A percentile compares a stretch with the other conserved stretches of the same genome.
These are phyloP conservation scores for Sphaerosporella brunnea DNA, from an alignment of 495 filamentous ascomycete species.

Conservation along the genomic window DNA sequence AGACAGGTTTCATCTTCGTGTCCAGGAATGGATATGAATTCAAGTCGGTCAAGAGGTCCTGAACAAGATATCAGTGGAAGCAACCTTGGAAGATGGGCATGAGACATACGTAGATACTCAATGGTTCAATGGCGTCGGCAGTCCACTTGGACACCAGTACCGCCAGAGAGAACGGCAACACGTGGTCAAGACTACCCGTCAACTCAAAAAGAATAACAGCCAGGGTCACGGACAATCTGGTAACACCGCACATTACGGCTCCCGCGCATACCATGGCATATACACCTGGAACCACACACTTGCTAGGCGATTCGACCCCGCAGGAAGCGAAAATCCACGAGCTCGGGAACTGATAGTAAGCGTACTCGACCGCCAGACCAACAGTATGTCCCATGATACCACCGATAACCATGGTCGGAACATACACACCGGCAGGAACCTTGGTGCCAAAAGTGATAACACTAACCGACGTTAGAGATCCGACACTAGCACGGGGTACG, in stretches of 20 bases:
- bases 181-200: slow-evolving; percentile 85
- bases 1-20: slow-evolving; percentile 78
- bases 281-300: slow-evolving; percentile 87
- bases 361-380: slow-evolving; percentile 71
- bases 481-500: neutral
- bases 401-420: slow-evolving; percentile 94
- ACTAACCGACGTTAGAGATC: slow-evolving; percentile 7
- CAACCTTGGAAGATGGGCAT: neutral
- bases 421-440: slow-evolving; percentile 56
- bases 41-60: slow-evolving; percentile 88
- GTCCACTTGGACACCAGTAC: slow-evolving; percentile 96
- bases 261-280: slow-evolving; percentile 86
- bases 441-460: slow-evolving; percentile 37
- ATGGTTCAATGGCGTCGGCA: slow-evolving; percentile 82
- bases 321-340: slow-evolving; percentile 59
- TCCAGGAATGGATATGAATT: slow-evolving; percentile 93
- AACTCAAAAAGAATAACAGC: slow-evolving; percentile 92
- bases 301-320: slow-evolving; percentile 44
- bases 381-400: slow-evolving; percentile 80
- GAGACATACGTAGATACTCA: slow-evolving; percentile 68
- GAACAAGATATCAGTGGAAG: slow-evolving; percentile 15
- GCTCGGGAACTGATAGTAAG: slow-evolving; percentile 49
- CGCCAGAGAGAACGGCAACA: slow-evolving; percentile 82
- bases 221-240: slow-evolving; percentile 78
- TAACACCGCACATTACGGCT: slow-evolving; percentile 96